Conservation (phyloP, 208 protist genomes). For the Lotmaria passim region DNA sequence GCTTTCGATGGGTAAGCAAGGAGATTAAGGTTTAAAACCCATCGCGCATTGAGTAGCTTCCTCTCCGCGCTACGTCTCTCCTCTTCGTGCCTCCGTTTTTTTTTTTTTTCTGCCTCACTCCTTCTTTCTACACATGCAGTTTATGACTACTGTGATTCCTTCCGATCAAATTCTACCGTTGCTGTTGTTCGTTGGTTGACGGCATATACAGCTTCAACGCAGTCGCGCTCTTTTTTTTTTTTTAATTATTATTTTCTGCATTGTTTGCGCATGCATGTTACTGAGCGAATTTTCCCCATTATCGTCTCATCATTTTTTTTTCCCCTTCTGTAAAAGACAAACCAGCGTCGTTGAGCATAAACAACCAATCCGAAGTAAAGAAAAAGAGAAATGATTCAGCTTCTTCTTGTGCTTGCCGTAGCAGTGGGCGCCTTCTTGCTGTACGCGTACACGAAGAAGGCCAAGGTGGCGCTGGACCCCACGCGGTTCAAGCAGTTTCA, state of each 20-base stretch:
- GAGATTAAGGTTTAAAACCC: too few species aligned
- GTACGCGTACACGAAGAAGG: slow-evolving; percentile 30
- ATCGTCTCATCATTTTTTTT: too few species aligned
- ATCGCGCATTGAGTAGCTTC: too few species aligned
- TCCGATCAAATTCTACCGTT: too few species aligned
- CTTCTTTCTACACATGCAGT: not conserved
- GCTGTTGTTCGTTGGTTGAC: too few species aligned
- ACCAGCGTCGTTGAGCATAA: too few species aligned
- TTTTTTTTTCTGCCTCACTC: not conserved
- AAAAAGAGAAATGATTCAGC: slow-evolving; percentile 17
- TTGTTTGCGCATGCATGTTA: too few species aligned
- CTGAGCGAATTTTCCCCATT: too few species aligned
- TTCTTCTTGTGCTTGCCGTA: slow-evolving; percentile 30
- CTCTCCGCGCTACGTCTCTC: not conserved
- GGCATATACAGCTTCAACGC: not conserved
- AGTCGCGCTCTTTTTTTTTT: slow-evolving; percentile 4
- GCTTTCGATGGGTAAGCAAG: too few species aligned
- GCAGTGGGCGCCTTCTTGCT: slow-evolving; percentile 34
- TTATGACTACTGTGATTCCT: too few species aligned
- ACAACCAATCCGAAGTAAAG: not conserved
- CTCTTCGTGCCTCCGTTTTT: not conserved
- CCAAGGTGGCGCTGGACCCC: slow-evolving; percentile 55
- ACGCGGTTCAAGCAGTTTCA: slow-evolving; percentile 60
- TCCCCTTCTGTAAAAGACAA: too few species aligned
- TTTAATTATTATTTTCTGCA: not conserved